phyloP scores from a whole-genome alignment of 768 basidiomycete genomes.

The Lyophyllum semitale region DNA sequence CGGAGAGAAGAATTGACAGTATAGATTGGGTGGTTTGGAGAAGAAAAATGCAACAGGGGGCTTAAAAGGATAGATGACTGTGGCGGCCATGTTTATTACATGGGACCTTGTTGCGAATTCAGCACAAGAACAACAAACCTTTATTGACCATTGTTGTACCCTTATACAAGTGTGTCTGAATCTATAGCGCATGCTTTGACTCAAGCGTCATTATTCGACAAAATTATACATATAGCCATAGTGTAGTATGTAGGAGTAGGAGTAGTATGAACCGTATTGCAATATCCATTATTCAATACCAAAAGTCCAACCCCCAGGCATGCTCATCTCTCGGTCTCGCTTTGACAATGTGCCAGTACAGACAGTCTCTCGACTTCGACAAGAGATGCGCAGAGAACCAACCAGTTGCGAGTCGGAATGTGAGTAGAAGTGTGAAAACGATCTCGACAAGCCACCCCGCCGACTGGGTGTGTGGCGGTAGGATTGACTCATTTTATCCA shows the following conservation, averaged over 20 bases:
- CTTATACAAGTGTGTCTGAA: no score
- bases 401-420: background rate
- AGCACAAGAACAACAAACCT: slow-evolving; percentile 5
- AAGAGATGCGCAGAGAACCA: background rate
- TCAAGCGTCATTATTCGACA: no score
- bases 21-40: background rate
- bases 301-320: slow-evolving; percentile 44
- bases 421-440: background rate
- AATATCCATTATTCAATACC: background rate
- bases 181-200: no score
- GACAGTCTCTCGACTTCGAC: background rate
- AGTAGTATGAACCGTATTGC: no score
- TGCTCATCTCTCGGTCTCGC: slow-evolving; percentile 30
- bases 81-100: background rate
- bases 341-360: slow-evolving; percentile 1
- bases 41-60: background rate
- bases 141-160: no score
- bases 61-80: background rate
- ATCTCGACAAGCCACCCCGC: background rate
- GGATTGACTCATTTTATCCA: background rate
- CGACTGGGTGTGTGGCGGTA: background rate
- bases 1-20: background rate
- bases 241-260: no score
- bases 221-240: background rate
- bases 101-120: background rate